phyloP scores from a whole-genome alignment of 768 basidiomycete genomes.

The Mycena pura region DNA sequence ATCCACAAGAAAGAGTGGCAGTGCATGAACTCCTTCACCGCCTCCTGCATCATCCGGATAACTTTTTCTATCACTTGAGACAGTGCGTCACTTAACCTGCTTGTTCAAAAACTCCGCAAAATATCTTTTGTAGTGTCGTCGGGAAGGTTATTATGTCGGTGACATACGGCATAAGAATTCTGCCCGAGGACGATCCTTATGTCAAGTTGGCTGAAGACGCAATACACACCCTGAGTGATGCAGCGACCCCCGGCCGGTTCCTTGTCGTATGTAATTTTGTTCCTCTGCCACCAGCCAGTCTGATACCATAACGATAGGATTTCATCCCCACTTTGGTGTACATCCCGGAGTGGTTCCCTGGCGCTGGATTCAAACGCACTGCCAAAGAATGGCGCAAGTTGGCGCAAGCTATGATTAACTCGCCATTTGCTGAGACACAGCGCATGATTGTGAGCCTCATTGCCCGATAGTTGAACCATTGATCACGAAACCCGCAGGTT shows the following conservation, averaged over 20 bases:
- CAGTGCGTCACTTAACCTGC: constrained; percentile 24
- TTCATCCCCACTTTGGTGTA: constrained; percentile 32
- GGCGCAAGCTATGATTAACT: constrained; percentile 2
- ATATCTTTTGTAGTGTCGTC: constrained; percentile 25
- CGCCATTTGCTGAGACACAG: constrained; percentile 23
- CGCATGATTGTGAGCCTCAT: constrained; percentile 10
- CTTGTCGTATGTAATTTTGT: too few species aligned
- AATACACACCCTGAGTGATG: constrained; percentile 18
- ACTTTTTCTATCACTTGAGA: constrained; percentile 25
- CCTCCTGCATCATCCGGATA: constrained; percentile 20
- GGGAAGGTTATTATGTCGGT: constrained; percentile 25
- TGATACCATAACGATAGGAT: constrained; percentile 5
- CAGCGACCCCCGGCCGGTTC: too few species aligned
- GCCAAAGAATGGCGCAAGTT: constrained; percentile 33
- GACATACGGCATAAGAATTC: constrained; percentile 37
- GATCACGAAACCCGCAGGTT: neutral
- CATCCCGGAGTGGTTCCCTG: constrained; percentile 38
- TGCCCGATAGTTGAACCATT: too few species aligned
- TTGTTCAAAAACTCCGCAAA: neutral
- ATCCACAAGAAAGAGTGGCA: constrained; percentile 26
- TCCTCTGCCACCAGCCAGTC: constrained; percentile 25
- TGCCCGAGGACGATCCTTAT: constrained; percentile 33
- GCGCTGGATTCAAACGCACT: constrained; percentile 40
- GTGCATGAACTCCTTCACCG: constrained; percentile 26
- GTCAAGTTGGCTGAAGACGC: constrained; percentile 25